Percentiles rank a stretch among this genome's conserved stretches.
These are phyloP conservation scores for Suhomyces bribrorum DNA, from an alignment of 1,139 yeast genomes.

Conservation along the genomic window DNA sequence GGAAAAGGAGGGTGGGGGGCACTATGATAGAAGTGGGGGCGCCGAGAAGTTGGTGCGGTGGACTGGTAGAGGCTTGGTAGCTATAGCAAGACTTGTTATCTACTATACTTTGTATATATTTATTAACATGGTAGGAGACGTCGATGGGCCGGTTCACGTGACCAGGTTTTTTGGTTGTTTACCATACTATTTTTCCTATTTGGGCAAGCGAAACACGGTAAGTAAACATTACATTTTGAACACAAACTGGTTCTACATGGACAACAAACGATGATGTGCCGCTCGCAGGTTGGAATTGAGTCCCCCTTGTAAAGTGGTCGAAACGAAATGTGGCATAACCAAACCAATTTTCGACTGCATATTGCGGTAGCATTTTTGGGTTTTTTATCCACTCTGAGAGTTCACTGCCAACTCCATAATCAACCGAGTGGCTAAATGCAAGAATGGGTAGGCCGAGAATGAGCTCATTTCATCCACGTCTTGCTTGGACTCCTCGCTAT, in stretches of 20 bases:
- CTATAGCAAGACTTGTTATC: no score
- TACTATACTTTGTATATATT: neutral
- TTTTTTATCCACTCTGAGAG: slow-evolving; percentile 45
- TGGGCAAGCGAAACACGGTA: slow-evolving; percentile 10
- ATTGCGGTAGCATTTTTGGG: no score
- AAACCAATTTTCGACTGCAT: no score
- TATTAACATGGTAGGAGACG: neutral
- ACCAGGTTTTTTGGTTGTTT: neutral
- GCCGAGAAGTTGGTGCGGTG: no score
- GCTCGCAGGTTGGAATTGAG: neutral
- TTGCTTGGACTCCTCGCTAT: slow-evolving; percentile 30
- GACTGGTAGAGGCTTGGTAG: no score
- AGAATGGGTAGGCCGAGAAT: slow-evolving; percentile 91
- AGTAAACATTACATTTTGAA: neutral
- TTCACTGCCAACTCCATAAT: slow-evolving; percentile 97
- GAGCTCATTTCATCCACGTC: slow-evolving; percentile 73
- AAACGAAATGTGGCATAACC: no score
- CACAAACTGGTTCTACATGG: neutral
- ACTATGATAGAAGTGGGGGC: no score
- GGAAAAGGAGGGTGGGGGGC: no score
- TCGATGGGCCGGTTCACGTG: neutral
- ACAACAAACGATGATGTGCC: no score
- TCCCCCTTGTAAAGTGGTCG: no score
- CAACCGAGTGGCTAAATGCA: slow-evolving; percentile 86
- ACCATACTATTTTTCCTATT: slow-evolving; percentile 6